Base-by-base conservation (phyloP, 1,284 basidiomycete genomes). In the Boletellus deceptivus region DNA sequence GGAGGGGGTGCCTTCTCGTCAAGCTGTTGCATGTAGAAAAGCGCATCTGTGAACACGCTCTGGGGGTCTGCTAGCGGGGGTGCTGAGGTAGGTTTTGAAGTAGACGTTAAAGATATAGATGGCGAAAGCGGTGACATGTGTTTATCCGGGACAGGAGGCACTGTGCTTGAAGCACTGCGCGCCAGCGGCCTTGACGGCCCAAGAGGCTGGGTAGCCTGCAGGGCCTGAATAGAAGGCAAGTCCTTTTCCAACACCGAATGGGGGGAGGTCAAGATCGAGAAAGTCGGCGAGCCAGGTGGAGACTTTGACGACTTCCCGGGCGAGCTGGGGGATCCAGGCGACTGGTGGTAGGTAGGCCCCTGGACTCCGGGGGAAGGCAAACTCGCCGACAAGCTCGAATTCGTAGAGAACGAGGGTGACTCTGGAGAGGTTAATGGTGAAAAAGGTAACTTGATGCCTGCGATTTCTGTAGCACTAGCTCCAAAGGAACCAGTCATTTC, bases 11-110 rank as follows among this genome's bases (percentile, higher is more conserved):
- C 49, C 48, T 70, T 68, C 48, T 71, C 67, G 20, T 78, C 75
- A 43, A 77, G 65, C 55, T 83, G 77, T 52, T 83, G 80, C 80
- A 89, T 83, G 60, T 83, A 85, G 67, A 79, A 86, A 46, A 88
- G 63, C 9, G 84, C 84, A 38, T 84, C 82, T 53, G 78, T 75
- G 48, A 75, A 72, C n/a, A 83, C 69, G 49, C 73, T 74, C 47
- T 72, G 66, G 33, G 59, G 36, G 39, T 69, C 68, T 47, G 48
- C 39, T 3, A 46, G 48, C 11, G 49, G 43, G 10, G 54, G 52
- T 20, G 33, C 48, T 17, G 50, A 50, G 11, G 56, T 45, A 54
- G 49, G 31, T 49, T 53, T 58, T 42, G 67, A 56, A 43, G 48
- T 27, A 37, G 61, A 43, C 2, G 48, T 48, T 7, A 54, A 35